Evolutionary conservation across 176 grass and related monocot species (phyloP).

Genomic region (Elymus sibiricus): DNA sequence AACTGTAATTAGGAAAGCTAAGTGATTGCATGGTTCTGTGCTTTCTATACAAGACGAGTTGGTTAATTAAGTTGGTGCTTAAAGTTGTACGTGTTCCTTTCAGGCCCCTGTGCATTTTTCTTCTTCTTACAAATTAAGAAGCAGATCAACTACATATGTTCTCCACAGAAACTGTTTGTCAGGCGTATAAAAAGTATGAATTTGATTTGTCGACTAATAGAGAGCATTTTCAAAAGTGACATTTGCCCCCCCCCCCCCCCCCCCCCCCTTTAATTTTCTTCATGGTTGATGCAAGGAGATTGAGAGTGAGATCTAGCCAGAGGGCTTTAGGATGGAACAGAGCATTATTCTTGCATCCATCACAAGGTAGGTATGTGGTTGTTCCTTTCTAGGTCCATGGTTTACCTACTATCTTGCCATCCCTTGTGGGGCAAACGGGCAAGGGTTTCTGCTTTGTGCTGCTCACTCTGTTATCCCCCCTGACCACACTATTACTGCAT

Average conservation of each 20-base stretch:
- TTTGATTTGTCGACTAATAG: not conserved
- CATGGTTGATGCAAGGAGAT: conserved; percentile 33
- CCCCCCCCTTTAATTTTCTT: not conserved
- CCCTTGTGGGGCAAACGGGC: conserved; percentile 52
- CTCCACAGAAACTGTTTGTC: not conserved
- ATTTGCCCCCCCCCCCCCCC: not conserved
- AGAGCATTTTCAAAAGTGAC: not conserved
- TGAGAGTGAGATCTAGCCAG: conserved; percentile 33
- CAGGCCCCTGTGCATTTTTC: not conserved
- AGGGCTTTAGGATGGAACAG: conserved; percentile 52
- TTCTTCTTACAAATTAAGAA: not conserved
- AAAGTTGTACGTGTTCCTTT: not conserved
- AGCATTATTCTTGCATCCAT: conserved; percentile 31
- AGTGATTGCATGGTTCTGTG: not conserved
- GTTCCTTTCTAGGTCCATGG: conserved; percentile 77
- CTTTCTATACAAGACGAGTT: not conserved
- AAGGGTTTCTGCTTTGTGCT: conserved; percentile 41
- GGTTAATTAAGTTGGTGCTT: not conserved
- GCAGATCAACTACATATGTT: not conserved
- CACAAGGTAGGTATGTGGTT: too few species aligned
- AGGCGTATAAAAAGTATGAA: not conserved
- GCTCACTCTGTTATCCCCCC: conserved; percentile 17
- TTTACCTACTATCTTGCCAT: conserved; percentile 89
- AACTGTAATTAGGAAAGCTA: not conserved
- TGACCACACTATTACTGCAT: not conserved